Evolutionary conservation across 352 stramenopile genomes (phyloP), one percentile per base, ranked within the genome.

Genomic region (Sclerospora graminicola): DNA sequence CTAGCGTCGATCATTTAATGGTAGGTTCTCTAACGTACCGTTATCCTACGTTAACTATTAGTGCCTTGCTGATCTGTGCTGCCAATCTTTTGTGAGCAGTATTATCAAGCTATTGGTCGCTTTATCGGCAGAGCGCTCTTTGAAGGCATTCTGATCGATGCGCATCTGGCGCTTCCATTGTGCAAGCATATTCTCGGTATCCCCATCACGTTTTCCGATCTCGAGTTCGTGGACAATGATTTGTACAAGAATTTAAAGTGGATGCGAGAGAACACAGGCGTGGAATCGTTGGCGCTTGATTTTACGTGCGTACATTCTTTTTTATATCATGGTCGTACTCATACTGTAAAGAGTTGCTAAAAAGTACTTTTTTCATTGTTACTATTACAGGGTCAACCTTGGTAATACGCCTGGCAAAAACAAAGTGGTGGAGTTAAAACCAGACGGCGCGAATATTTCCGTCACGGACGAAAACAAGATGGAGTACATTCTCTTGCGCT

Each of bases 381-480:
- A 19, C 1, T 50, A 28, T 29, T 46, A 8, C 24, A 89, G 78
- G 37, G 75, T 89, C 2, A 86, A 68, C 7, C 65, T 87, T 8
- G 77, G 87, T 14, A 74, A 91, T 41, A 68, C 75, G 45, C 59
- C 61, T 1, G 69, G 86, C 45, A 85, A 84, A 51, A 56, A 67
- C 42, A 84, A 89, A 56, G 79, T 91, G 4, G 85, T 98, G 36
- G 95, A 99, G 45, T 69, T 99, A 14, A 80, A 98, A 49, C 89
- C 92, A 15, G 88, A 97, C 48, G 96, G 96, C 14, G 72, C 88
- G 5, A 93, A 96, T 34, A 95, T 98, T 18, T 39, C 77, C 5
- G 96, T 99, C 5, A 98, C 92, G 1, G 95, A 98, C 35, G 82
- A 97, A 28, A 98, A 96, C 70, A 99, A 99, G 69, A 72, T 83